A percentile compares a stretch with the other conserved stretches of the same genome.
Conservation (phyloP, 139 green algal genomes). For the Closterium sp. region DNA sequence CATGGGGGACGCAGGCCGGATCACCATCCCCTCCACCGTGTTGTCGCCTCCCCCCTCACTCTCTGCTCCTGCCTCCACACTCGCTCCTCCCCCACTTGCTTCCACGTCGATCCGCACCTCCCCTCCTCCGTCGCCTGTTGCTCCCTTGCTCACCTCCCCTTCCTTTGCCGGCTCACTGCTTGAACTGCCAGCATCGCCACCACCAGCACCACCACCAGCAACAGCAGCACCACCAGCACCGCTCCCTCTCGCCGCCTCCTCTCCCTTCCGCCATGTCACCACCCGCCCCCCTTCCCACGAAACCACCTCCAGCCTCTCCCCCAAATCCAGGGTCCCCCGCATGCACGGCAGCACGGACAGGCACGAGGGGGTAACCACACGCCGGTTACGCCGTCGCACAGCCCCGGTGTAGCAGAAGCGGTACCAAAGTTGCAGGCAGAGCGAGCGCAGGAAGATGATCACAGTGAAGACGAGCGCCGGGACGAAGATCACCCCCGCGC, state of each 20-base stretch:
- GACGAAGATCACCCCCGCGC: not conserved
- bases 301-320: not conserved
- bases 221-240: not conserved
- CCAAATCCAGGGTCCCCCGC: not conserved
- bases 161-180: not conserved
- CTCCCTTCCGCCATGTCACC: not conserved
- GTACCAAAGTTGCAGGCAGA: not conserved
- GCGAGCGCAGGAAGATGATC: not conserved
- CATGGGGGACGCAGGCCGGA: not conserved
- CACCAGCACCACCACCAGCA: not conserved
- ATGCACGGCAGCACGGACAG: not conserved
- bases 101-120: not conserved
- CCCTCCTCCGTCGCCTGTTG: not conserved
- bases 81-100: not conserved
- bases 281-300: not conserved
- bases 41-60: not conserved
- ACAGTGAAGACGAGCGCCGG: not conserved
- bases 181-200: not conserved
- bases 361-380: not conserved
- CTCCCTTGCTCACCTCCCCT: not conserved
- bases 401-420: not conserved
- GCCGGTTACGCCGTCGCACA: not conserved
- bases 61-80: not conserved
- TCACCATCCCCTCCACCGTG: not conserved
- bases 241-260: not conserved